phyloP scores from a whole-genome alignment of 768 basidiomycete genomes.

The Tulasnella sp. region DNA sequence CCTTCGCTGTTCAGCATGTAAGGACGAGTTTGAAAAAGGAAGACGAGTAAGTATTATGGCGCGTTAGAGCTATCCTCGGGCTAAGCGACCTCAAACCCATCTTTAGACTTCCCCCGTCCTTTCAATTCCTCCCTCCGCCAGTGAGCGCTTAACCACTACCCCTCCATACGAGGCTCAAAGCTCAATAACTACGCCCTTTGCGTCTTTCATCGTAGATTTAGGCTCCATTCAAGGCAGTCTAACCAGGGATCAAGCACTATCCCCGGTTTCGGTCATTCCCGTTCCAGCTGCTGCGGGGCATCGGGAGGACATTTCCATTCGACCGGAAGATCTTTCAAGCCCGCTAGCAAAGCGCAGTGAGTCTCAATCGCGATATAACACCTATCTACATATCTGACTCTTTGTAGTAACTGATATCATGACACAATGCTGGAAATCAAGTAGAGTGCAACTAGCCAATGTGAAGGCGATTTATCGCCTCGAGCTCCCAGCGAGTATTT shows the following conservation, averaged over 20 bases:
- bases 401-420: not conserved
- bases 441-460: not conserved
- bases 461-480: not conserved
- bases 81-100: too few species aligned
- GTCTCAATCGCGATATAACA: not conserved
- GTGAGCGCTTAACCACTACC: too few species aligned
- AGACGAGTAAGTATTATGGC: too few species aligned
- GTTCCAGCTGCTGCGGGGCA: not conserved
- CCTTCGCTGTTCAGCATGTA: too few species aligned
- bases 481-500: not conserved
- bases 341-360: not conserved
- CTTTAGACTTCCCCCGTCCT: too few species aligned
- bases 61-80: too few species aligned
- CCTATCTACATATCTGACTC: not conserved
- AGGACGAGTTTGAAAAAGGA: too few species aligned
- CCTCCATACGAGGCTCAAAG: too few species aligned
- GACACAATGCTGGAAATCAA: not conserved
- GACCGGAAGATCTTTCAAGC: not conserved
- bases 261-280: not conserved
- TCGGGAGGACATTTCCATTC: not conserved
- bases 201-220: too few species aligned
- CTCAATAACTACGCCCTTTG: too few species aligned
- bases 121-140: too few species aligned
- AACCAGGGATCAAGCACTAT: not conserved
- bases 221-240: too few species aligned